phyloP scores from a whole-genome alignment of 2,329 filamentous ascomycete genomes.

The Saccharata proteae region DNA sequence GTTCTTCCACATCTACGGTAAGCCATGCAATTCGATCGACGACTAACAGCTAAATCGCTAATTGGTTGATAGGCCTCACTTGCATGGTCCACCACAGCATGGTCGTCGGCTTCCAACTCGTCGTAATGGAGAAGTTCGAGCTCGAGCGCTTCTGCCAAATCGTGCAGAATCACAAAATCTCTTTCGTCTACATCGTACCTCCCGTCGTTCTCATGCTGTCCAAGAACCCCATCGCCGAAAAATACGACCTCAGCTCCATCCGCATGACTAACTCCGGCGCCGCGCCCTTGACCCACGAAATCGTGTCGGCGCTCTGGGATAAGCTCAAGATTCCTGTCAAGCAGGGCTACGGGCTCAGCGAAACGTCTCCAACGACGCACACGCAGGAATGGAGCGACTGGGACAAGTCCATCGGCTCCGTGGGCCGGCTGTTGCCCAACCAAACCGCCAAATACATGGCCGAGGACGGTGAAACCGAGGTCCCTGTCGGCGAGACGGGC shows the following conservation, averaged over 20 bases:
- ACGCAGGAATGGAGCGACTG: slow-evolving; percentile 65
- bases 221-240: slow-evolving; percentile 65
- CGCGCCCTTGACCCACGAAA: slow-evolving; percentile 68
- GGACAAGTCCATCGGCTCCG: slow-evolving; percentile 62
- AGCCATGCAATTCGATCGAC: slow-evolving; percentile 18
- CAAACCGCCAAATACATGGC: slow-evolving; percentile 73
- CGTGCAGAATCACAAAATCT: slow-evolving; percentile 64
- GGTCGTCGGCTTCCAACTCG: slow-evolving; percentile 51
- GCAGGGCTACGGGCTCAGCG: slow-evolving; percentile 84
- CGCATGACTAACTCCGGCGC: slow-evolving; percentile 82
- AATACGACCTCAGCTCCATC: slow-evolving; percentile 68
- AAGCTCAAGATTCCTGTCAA: slow-evolving; percentile 71
- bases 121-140: slow-evolving; percentile 72
- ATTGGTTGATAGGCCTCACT: slow-evolving; percentile 45
- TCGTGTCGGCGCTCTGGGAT: slow-evolving; percentile 63
- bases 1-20: slow-evolving; percentile 85
- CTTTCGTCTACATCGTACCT: slow-evolving; percentile 71
- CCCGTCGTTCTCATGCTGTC: slow-evolving; percentile 70
- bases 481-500: slow-evolving; percentile 47
- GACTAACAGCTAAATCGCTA: background rate
- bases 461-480: slow-evolving; percentile 38
- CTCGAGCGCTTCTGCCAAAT: slow-evolving; percentile 65
- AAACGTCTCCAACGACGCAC: slow-evolving; percentile 72
- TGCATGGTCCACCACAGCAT: slow-evolving; percentile 59
- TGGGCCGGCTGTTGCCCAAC: slow-evolving; percentile 67